These are phyloP conservation scores for Neolentinus lepideus DNA, from an alignment of 1,284 basidiomycete species.

Conservation along the genomic window DNA sequence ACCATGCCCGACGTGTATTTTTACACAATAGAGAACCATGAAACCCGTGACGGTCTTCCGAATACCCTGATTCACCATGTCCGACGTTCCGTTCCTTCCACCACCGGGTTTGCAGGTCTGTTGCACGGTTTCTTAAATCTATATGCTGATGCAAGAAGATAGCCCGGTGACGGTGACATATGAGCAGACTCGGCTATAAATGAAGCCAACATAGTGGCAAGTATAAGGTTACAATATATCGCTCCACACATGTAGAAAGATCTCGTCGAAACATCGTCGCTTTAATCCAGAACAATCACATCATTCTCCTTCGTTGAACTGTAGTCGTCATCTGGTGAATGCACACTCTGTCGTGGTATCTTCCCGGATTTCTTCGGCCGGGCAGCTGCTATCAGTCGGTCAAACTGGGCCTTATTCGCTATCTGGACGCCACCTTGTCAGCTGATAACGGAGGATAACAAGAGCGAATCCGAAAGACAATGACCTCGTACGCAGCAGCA, in stretches of 20 bases:
- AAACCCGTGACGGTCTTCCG: too few relatives aligned
- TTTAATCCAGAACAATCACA: not conserved
- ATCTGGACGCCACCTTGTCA: constrained; percentile 21
- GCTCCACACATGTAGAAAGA: too few relatives aligned
- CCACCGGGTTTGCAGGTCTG: too few relatives aligned
- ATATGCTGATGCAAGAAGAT: too few relatives aligned
- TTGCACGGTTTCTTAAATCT: too few relatives aligned
- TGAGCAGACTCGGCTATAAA: too few relatives aligned
- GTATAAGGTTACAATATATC: not conserved
- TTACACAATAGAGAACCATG: too few relatives aligned
- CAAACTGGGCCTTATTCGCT: constrained; percentile 37
- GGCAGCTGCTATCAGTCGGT: constrained; percentile 32
- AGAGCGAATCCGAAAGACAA: constrained; percentile 6
- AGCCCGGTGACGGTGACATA: too few relatives aligned
- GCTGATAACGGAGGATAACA: not conserved
- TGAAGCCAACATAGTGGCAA: too few relatives aligned
- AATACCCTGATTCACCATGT: too few relatives aligned
- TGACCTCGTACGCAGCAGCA: constrained; percentile 39
- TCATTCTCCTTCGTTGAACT: not conserved
- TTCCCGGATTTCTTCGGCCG: constrained; percentile 18
- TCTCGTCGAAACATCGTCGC: not conserved
- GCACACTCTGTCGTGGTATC: not conserved
- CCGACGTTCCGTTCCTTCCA: too few relatives aligned
- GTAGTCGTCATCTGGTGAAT: not conserved
- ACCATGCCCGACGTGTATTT: too few relatives aligned